Evolutionary conservation across 805 yeast species (phyloP), one percentile per base, ranked within the genome.

Genomic region (Ogataea minuta): DNA sequence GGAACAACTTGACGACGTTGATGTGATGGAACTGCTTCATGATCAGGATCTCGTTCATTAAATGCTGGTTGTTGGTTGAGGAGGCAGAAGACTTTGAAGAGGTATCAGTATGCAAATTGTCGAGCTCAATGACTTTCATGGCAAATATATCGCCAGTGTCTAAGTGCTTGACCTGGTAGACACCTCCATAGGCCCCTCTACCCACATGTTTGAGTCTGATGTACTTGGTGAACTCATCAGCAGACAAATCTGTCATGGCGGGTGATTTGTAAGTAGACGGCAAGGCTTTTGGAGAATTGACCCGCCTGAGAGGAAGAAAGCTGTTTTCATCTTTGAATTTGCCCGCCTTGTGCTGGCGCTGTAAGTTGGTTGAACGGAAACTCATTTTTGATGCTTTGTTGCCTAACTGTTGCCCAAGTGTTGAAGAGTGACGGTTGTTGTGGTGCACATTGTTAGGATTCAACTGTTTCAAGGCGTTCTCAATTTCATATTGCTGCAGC

Each of bases 161-260:
- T 1, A 23, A 11, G 20, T 53, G 44, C 14, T 26, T 30, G 9
- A 49, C 54, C 27, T 57, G 73, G 60, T 81, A 89, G 4, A 91
- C 97, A 27, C 77, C 76, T 1, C 97, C 98, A 58, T 79, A 89
- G 0, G 97, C 97, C 2, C 99, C 99, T 44, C 76, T 76, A 3
- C 98, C 99, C 2, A 93, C 68, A 25, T 82, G 72, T 33, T 79
- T 83, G 33, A 71, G 68, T 50, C 81, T 67, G 20, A 67, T 67
- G 52, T 75, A 79, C 38, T 71, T 71, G 30, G 71, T 31, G 28
- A 50, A 50, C 39, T 45, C 48, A 6, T 43, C 41, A 9, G 41
- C 15, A 15, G 51, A 37, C 8, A 50, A 34, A 30, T 45, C 53
- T 9, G 50, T 40, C 50, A 46, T 49, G 17, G 37, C 35, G 23